Evolutionary conservation across 2,329 filamentous ascomycete genomes (phyloP), one percentile per base, ranked within the genome.

Genomic region (Xylariaceae sp.): DNA sequence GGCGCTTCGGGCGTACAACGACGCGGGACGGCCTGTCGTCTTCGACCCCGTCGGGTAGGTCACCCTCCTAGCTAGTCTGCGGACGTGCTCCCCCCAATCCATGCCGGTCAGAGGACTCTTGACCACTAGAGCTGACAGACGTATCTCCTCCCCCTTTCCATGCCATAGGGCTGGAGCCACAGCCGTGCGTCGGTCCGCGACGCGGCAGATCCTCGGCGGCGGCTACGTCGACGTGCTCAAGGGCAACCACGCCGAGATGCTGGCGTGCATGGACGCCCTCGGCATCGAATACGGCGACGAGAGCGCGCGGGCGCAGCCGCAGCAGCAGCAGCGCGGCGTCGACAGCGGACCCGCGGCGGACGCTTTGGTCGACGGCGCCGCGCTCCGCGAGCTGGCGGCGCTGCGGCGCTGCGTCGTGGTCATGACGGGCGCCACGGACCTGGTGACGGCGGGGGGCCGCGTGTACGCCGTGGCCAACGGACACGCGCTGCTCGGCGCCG

Each of bases 231-330:
- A 86, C 56, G 68, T 95, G 26, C 89, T 96, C 60, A 96, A 96
- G 56, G 90, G 90, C 31, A 96, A 96, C 59, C 86, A 93, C 55
- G 78, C 82, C 34, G 92, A 96, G 58, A 88, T 96, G 66, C 82
- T 88, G 58, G 94, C 89, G 52, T 81, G 26, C 65, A 71, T n/a
- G n/a, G n/a, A n/a, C n/a, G n/a, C n/a, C 23, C 68, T 95, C 51
- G 65, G 73, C 0, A 70, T 67, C 3, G 88, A 87, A 24, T 85
- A 85, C 57, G 84, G 94, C 49, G 77, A 86, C 56, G 68, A 95
- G 26, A 58, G 94, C 89, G 52, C 81, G 26, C 65, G 71, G 36
- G 38, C 25, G 29, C 46, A 3, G 19, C 7, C n/a, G n/a, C 24
- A 35, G 10, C 40, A 66, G 2, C 74, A 78, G 43, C 90, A 95